These are phyloP conservation scores for Leccinum ochraceum DNA, from an alignment of 768 basidiomycete genomes.

Conservation along the genomic window DNA sequence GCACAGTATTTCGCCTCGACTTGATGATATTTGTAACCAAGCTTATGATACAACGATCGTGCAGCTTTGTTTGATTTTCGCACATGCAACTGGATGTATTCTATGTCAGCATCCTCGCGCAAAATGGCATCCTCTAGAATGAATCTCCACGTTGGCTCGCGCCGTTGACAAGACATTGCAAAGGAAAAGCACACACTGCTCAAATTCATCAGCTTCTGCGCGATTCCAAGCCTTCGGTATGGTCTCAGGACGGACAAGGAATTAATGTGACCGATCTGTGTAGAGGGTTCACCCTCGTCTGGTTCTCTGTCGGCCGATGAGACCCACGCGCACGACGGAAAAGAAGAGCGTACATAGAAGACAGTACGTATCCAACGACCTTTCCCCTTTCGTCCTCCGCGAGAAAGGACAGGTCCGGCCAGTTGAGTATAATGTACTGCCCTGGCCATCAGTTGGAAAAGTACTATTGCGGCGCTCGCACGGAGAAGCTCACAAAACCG, in stretches of 20 bases:
- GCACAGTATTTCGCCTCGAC: slow-evolving; percentile 28
- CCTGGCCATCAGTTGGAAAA: slow-evolving; percentile 34
- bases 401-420: slow-evolving; percentile 56
- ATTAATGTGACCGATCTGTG: slow-evolving; percentile 29
- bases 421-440: slow-evolving; percentile 46
- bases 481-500: slow-evolving; percentile 27
- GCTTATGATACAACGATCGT: slow-evolving; percentile 23
- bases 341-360: slow-evolving; percentile 48
- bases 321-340: not conserved
- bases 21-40: slow-evolving; percentile 23
- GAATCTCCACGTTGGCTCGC: slow-evolving; percentile 4
- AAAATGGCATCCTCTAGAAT: slow-evolving; percentile 28
- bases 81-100: slow-evolving; percentile 31
- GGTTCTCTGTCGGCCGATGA: slow-evolving; percentile 25
- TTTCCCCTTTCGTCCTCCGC: slow-evolving; percentile 50
- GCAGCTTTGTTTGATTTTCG: slow-evolving; percentile 31
- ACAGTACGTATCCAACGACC: slow-evolving; percentile 58
- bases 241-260: slow-evolving; percentile 30
- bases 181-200: slow-evolving; percentile 21
- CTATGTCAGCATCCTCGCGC: slow-evolving; percentile 15
- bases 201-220: slow-evolving; percentile 27
- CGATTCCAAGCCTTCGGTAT: slow-evolving; percentile 32
- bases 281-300: slow-evolving; percentile 13
- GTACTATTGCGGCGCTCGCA: not conserved
- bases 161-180: not conserved